Evolutionary conservation across 106 monocot species (phyloP).

Genomic region (Dendrobium catenatum): DNA sequence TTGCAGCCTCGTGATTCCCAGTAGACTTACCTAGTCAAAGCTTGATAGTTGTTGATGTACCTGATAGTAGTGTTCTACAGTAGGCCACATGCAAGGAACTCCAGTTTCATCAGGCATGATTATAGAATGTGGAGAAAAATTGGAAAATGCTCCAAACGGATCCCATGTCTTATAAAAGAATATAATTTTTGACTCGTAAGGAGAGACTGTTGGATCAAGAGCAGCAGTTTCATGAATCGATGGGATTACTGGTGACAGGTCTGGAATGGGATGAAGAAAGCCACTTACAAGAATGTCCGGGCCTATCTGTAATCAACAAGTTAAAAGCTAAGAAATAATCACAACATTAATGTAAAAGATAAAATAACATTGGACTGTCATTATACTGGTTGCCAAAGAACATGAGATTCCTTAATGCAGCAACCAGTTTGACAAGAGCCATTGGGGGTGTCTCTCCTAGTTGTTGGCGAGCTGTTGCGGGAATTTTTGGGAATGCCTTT

Average conservation of each 20-base stretch:
- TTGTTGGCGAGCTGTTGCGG: no score
- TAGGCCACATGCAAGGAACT: constrained; percentile 51
- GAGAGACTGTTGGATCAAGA: constrained; percentile 72
- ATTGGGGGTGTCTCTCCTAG: no score
- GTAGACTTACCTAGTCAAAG: background rate
- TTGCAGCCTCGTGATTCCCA: background rate
- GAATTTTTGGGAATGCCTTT: no score
- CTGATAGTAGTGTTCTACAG: constrained; percentile 96
- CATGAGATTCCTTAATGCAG: background rate
- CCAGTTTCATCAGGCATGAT: constrained; percentile 64
- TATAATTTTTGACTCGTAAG: constrained; percentile 78
- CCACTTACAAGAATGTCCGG: constrained; percentile 92
- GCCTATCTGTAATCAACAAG: constrained; percentile 53
- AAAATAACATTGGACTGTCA: background rate
- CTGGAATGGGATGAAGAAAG: constrained; percentile 88
- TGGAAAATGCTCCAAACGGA: constrained; percentile 85
- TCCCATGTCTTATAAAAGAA: constrained; percentile 99
- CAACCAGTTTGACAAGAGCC: background rate
- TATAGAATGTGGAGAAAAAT: constrained; percentile 90
- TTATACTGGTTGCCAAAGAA: background rate
- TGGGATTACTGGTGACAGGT: constrained; percentile 79
- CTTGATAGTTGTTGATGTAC: constrained; percentile 12
- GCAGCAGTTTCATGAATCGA: constrained; percentile 57
- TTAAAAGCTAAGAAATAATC: background rate
- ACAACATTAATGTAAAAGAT: background rate